Evolutionary conservation across 768 basidiomycete genomes (phyloP), one percentile per base, ranked within the genome.

Genomic region (Suillus sp.): DNA sequence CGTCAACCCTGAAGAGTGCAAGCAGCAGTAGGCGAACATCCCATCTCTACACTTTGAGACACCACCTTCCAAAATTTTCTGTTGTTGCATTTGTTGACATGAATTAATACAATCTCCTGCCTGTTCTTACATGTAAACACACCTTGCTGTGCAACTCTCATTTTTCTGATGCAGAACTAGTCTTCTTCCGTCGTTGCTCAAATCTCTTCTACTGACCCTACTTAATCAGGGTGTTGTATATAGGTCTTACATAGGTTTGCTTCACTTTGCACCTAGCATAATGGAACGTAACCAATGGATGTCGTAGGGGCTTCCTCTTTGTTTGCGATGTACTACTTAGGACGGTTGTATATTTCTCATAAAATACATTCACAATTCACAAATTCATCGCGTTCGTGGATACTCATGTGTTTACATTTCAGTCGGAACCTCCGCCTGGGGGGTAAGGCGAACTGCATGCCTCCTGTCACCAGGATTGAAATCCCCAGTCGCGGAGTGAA

Each of bases 1-100:
- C n/a, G 70, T 75, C 40, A 84, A 84, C 68, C 86, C 92, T 1
- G 89, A 93, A 72, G 94, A 96, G 75, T 96, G 94, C 84, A 93
- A 94, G 81, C 91, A 95, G 75, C 93, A 95, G 88, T 95, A 78
- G 77, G 70, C 57, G 63, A 34, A 57, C 38, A 30, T 40, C 11
- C 56, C 25, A 57, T 57, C 25, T 40, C 27, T 20, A 40, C 38
- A 27, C 27, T 40, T 38, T 38, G 55, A 25, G 35, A 56, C 37
- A 38, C 25, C 37, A 38, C 55, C 22, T 38, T 38, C 56, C 25
- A 38, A 57, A 57, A 57, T n/a, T 27, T 38, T 57, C 38, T 57
- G 25, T 57, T 10, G 56, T 27, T 57, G 56, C 56, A 57, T 57
- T 55, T 27, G 56, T 57, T 57, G 27, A 57, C 38, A 42, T 57